These are phyloP conservation scores for Tricharina praecox DNA, from an alignment of 495 filamentous ascomycete species.

Conservation along the genomic window DNA sequence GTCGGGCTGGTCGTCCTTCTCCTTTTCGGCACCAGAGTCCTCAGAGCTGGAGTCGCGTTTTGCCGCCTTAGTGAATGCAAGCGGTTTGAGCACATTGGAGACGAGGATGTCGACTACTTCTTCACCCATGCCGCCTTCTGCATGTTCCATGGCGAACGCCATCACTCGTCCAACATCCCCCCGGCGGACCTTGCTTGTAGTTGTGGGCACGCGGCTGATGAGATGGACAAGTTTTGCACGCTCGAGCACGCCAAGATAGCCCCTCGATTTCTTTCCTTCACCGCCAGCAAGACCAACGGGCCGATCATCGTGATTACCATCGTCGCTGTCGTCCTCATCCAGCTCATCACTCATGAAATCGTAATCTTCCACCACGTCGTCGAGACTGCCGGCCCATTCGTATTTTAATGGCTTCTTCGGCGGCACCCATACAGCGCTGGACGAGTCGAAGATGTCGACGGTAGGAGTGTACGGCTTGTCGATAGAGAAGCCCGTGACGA, in stretches of 20 bases:
- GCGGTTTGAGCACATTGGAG: constrained; percentile 38
- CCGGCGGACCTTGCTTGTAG: constrained; percentile 54
- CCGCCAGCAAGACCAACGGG: constrained; percentile 32
- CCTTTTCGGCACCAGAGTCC: constrained; percentile 22
- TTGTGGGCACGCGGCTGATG: constrained; percentile 50
- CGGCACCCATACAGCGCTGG: constrained; percentile 19
- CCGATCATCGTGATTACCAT: constrained; percentile 45
- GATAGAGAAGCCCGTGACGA: constrained; percentile 42
- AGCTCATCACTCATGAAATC: constrained; percentile 20
- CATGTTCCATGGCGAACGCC: constrained; percentile 78
- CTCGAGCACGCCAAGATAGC: constrained; percentile 67
- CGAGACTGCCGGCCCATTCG: constrained; percentile 21
- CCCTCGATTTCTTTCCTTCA: constrained; percentile 37
- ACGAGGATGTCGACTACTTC: constrained; percentile 82
- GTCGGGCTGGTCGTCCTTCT: constrained; percentile 37
- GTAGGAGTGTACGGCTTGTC: constrained; percentile 19
- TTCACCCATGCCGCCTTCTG: constrained; percentile 53
- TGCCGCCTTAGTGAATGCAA: constrained; percentile 35
- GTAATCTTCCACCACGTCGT: constrained; percentile 22
- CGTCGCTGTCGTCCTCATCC: constrained; percentile 72
- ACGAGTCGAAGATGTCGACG: constrained; percentile 21
- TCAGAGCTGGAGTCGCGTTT: constrained; percentile 15
- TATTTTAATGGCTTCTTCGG: constrained; percentile 20
- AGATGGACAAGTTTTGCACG: constrained; percentile 52
- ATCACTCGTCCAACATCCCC: constrained; percentile 78